Conservation (phyloP, 306 rosid species). For the Neltuma alba region DNA sequence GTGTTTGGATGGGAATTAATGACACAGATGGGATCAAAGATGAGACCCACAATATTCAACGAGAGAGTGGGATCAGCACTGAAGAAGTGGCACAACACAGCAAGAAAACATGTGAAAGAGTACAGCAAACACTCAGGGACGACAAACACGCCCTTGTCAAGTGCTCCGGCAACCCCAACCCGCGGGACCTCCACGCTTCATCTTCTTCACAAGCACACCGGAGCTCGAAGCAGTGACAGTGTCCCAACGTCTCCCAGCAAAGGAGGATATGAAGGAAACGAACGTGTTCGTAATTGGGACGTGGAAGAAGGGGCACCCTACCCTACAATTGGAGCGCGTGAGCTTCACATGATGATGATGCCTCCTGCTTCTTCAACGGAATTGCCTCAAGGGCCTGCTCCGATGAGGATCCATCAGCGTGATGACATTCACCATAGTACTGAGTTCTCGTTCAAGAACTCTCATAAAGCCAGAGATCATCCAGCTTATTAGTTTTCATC, state of each 20-base stretch:
- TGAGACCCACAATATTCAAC: constrained; percentile 71
- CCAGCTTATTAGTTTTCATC: not conserved
- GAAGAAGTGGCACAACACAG: constrained; percentile 56
- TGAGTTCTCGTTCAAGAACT: not conserved
- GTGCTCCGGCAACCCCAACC: constrained; percentile 59
- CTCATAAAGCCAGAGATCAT: not conserved
- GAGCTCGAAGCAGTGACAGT: constrained; percentile 32
- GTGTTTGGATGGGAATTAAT: not conserved
- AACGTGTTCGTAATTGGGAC: constrained; percentile 39
- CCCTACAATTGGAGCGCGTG: constrained; percentile 13
- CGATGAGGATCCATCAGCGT: not conserved
- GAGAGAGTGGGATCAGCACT: constrained; percentile 61
- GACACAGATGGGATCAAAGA: constrained; percentile 71
- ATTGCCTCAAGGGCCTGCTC: not conserved
- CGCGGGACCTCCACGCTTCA: constrained; percentile 69
- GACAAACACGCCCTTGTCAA: constrained; percentile 58
- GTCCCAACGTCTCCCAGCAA: constrained; percentile 43
- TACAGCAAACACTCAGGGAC: constrained; percentile 39
- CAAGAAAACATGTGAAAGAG: constrained; percentile 46
- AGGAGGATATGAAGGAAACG: constrained; percentile 32
- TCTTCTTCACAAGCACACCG: constrained; percentile 49
- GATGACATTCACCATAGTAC: not conserved
- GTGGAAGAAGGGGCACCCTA: constrained; percentile 39
- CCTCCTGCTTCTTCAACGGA: constrained; percentile 18
- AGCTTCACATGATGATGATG: constrained; percentile 23